Evolutionary conservation across 106 monocot genomes (phyloP).

Genomic region (Apostasia shenzhenica): DNA sequence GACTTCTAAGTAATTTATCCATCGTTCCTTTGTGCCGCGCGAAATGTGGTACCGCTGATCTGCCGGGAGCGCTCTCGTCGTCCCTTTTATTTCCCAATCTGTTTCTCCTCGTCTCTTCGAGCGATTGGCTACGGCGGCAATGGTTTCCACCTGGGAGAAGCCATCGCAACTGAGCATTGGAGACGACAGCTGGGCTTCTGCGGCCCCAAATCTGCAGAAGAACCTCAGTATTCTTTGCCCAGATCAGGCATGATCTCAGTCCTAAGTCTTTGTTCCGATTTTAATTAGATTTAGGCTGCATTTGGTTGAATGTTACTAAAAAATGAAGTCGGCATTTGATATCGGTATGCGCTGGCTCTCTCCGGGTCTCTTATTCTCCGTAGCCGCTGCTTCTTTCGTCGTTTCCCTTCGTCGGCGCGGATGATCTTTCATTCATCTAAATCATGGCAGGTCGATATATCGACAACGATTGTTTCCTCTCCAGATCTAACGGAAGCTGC

Average conservation of each 20-base stretch:
- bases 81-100: too few species aligned
- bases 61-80: too few species aligned
- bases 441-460: neutral
- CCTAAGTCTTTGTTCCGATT: neutral
- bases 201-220: constrained; percentile 43
- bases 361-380: neutral
- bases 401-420: neutral
- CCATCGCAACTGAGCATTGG: constrained; percentile 24
- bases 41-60: too few species aligned
- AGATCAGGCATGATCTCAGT: constrained; percentile 30
- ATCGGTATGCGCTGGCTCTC: neutral
- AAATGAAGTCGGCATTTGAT: neutral
- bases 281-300: neutral
- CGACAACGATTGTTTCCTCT: neutral
- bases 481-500: neutral
- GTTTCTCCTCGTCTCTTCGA: neutral
- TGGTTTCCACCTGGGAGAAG: constrained; percentile 15
- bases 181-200: constrained; percentile 33
- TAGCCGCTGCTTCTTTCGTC: neutral
- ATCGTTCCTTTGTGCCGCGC: too few species aligned
- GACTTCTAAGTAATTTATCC: too few species aligned
- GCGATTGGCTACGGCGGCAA: neutral
- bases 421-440: neutral
- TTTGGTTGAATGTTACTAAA: neutral
- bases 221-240: constrained; percentile 55